These are phyloP conservation scores for Suillus plorans DNA, from an alignment of 768 basidiomycete genomes.

Conservation along the genomic window DNA sequence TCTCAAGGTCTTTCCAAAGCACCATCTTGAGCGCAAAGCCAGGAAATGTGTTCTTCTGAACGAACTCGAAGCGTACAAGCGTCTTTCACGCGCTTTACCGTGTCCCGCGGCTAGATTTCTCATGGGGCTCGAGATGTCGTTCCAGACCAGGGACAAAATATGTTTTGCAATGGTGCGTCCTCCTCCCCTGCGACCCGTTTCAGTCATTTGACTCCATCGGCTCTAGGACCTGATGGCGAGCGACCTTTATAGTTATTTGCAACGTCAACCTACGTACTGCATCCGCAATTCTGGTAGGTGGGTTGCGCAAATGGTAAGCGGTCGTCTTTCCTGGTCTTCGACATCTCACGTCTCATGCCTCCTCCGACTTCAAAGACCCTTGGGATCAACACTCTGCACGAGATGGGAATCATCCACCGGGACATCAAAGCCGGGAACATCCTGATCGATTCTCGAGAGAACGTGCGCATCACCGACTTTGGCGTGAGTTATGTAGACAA, in stretches of 20 bases:
- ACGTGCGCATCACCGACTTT: not conserved
- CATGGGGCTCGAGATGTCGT: slow-evolving; percentile 37
- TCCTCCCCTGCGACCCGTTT: not conserved
- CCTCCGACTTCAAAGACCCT: slow-evolving; percentile 28
- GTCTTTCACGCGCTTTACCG: slow-evolving; percentile 25
- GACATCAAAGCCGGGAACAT: slow-evolving; percentile 47
- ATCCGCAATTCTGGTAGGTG: slow-evolving; percentile 16
- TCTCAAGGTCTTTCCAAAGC: slow-evolving; percentile 35
- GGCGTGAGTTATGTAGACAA: not conserved
- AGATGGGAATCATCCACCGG: slow-evolving; percentile 63
- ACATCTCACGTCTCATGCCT: not conserved
- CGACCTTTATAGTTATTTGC: slow-evolving; percentile 35
- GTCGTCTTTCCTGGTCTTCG: not conserved
- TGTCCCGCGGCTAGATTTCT: slow-evolving; percentile 33
- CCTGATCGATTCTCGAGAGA: not conserved
- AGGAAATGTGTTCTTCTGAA: slow-evolving; percentile 20
- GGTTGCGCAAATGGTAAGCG: slow-evolving; percentile 39
- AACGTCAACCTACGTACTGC: slow-evolving; percentile 14
- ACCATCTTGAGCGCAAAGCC: slow-evolving; percentile 11
- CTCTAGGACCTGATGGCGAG: slow-evolving; percentile 40
- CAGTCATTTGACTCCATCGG: not conserved
- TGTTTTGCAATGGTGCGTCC: slow-evolving; percentile 41
- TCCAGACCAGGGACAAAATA: slow-evolving; percentile 30
- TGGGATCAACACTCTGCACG: slow-evolving; percentile 46
- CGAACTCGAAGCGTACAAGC: slow-evolving; percentile 37